Evolutionary conservation across 140 eudicot species (phyloP), one percentile per base, ranked within the genome.

Genomic region (Ambrosia hybrid): DNA sequence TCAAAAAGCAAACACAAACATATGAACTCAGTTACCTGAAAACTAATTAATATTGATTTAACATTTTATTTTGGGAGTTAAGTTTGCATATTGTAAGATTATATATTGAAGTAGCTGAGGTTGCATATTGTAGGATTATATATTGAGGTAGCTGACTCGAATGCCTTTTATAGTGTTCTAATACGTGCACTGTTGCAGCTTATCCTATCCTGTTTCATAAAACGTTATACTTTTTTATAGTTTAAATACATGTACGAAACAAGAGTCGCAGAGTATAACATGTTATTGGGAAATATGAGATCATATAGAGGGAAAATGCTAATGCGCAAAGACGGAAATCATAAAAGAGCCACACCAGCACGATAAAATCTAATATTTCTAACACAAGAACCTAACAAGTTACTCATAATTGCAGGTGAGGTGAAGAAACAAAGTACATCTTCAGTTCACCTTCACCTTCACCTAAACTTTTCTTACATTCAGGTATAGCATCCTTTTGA

Each of bases 381-480:
- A 15, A 33, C 26, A 16, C 13, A 14, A 70, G 61, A 53, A 43
- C 13, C 26, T 21, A 15, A 71, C 61, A 51, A 37, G 45, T 68
- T 77, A 57, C 52, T 34, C 53, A 21, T 48, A n/a, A 12, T 48
- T 59, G 60, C 79, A 89, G 96, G 85, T 78, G 94, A 89, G 83
- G 75, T 81, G 57, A 87, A 79, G 87, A 89, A 89, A 78, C 96
- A 85, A 71, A 84, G 94, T 77, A 80, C 89, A 34, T 82, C 91
- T 67, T 67, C 84, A 14, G 84, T 89, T 76, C 91, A 85, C 79
- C 87, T 89, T n/a, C n/a, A n/a, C n/a, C n/a, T n/a, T n/a, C n/a
- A n/a, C n/a, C n/a, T n/a, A n/a, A n/a, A n/a, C n/a, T n/a, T n/a
- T n/a, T n/a, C n/a, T n/a, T n/a, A n/a, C n/a, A n/a, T n/a, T n/a